Evolutionary conservation across 768 basidiomycete species (phyloP), one percentile per base, ranked within the genome.

Genomic region (Tulasnella sp.): DNA sequence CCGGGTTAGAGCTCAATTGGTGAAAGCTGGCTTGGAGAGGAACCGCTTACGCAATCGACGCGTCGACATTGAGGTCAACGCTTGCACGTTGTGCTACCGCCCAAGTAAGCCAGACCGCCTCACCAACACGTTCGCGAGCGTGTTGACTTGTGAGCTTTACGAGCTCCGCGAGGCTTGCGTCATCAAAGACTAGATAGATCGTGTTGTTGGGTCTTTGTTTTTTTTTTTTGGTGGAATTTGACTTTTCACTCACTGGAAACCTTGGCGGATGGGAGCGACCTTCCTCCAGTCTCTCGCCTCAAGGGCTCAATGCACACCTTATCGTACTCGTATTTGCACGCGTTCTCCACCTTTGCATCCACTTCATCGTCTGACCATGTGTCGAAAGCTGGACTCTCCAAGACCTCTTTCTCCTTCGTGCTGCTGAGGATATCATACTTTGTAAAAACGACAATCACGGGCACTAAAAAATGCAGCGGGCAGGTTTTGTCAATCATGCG

Each of bases 371-470:
- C 50, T 22, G n/a, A 21, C 19, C 7, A 27, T 7, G 8, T 19
- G 30, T n/a, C 21, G 15, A 38, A 38, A 7, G 34, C 34, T 38
- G 34, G 34, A 38, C 34, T 38, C 8, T 19, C 22, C 10, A 52
- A 9, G 19, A 21, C 10, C n/a, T 31, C 50, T 22, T 21, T 19
- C 50, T 19, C 50, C n/a, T 7, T 52, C 24, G 22, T 52, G n/a
- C 19, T 27, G 24, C 17, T 19, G 22, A 31, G 50, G 19, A 34
- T 29, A 34, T 72, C 71, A 59, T 66, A 72, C 56, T 72, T 68
- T 7, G 71, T 72, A 60, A 72, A 72, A 1, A 72, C 67, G 17
- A 66, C 66, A 25, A 72, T 65, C 31, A 71, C 60, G 17, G 71
- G 71, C 1, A 70, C 69, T 71, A 12, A n/a, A 25, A 22, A 41